Evolutionary conservation across 768 basidiomycete genomes (phyloP), one percentile per base, ranked within the genome.

Genomic region (Lactarius sp.): DNA sequence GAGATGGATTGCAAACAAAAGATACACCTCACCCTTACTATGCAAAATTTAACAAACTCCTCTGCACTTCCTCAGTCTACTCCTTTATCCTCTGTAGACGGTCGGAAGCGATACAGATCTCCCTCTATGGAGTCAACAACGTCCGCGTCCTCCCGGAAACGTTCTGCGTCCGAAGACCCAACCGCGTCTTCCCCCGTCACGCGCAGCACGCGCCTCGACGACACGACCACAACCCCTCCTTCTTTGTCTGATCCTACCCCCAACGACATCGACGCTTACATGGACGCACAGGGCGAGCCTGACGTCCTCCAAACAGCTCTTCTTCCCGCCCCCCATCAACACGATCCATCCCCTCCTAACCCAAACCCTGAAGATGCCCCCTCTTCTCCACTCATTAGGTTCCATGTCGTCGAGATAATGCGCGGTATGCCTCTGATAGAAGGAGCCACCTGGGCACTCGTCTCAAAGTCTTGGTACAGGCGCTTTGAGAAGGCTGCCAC

Each of bases 391-490:
- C 37, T 69, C 78, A 65, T 68, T 77, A 89, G 84, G 71, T 62
- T 84, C n/a, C 61, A 76, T 6, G 71, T 78, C 54, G 79, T 92
- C 69, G 73, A 82, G 22, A 72, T 75, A 6, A 78, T 78, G 14
- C 81, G 81, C 68, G 70, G 69, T 46, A 73, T 70, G 51, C 75
- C 77, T 47, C 83, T 93, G 80, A 75, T 78, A 36, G 75, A 79
- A 8, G 88, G 88, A 51, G 84, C 92, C 56, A 85, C 79, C 9
- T 94, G 92, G 92, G 93, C 84, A 75, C 75, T 95, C 54, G 78
- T 95, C 34, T 80, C 86, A 22, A 74, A 81, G 54, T 69, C 70
- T 22, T 96, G 93, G 93, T 90, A 82, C 77, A 81, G 81, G 62
- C 82, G 84, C 39, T 95, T 90, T 87, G 75, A 80, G 65, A 83